phyloP scores from a whole-genome alignment of 2,329 filamentous ascomycete genomes.

The Aspergillus sp. region DNA sequence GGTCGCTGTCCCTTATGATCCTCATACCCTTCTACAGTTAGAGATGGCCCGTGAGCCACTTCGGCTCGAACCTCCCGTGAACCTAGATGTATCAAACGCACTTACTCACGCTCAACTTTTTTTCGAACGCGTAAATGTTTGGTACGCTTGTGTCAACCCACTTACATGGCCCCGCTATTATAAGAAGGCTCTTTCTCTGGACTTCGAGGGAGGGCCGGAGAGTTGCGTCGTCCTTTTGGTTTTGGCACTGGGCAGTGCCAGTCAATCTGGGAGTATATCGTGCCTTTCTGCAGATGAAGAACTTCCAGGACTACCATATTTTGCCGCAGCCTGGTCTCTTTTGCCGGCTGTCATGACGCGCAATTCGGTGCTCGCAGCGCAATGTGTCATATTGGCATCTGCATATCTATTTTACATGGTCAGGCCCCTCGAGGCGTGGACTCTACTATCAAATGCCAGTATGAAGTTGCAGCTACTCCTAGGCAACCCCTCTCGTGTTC shows the following conservation, averaged over 20 bases:
- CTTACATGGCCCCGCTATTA: slow-evolving; percentile 79
- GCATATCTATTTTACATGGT: slow-evolving; percentile 84
- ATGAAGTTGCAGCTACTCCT: slow-evolving; percentile 79
- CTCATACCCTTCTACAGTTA: slow-evolving; percentile 76
- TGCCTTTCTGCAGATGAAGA: slow-evolving; percentile 68
- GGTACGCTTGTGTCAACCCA: slow-evolving; percentile 84
- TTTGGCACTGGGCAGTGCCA: slow-evolving; percentile 74
- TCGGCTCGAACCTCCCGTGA: slow-evolving; percentile 58
- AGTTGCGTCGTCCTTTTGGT: slow-evolving; percentile 81
- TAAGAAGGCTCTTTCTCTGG: slow-evolving; percentile 70
- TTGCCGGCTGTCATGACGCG: slow-evolving; percentile 77
- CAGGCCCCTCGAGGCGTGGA: slow-evolving; percentile 81
- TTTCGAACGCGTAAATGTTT: slow-evolving; percentile 78
- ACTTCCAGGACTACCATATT: slow-evolving; percentile 75
- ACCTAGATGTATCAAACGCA: slow-evolving; percentile 73
- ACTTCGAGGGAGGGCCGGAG: slow-evolving; percentile 76
- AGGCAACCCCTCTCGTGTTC: slow-evolving; percentile 71
- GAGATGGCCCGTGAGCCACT: slow-evolving; percentile 80
- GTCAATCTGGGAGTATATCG: slow-evolving; percentile 74
- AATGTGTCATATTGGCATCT: slow-evolving; percentile 77
- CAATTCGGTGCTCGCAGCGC: slow-evolving; percentile 75
- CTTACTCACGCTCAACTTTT: slow-evolving; percentile 75
- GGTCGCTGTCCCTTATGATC: slow-evolving; percentile 75
- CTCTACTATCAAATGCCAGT: slow-evolving; percentile 73
- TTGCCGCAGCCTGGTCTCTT: slow-evolving; percentile 76